phyloP scores from a whole-genome alignment of 2,329 filamentous ascomycete species.

The Lanzia echinophila region DNA sequence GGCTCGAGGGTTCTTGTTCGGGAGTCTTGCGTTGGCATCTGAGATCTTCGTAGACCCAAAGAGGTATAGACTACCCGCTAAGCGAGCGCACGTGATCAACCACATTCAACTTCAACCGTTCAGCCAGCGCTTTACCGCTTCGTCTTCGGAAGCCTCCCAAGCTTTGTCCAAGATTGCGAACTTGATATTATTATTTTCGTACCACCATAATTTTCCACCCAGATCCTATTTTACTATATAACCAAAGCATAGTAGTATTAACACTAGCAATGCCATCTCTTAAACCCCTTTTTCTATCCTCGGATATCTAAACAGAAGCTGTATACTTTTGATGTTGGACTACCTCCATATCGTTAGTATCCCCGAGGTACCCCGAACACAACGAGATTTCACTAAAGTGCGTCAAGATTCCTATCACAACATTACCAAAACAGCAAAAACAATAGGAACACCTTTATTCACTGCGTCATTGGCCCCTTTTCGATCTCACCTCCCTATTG shows the following conservation, averaged over 20 bases:
- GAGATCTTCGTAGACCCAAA: background rate
- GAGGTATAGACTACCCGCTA: constrained; percentile 7
- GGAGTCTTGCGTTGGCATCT: constrained; percentile 3
- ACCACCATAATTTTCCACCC: background rate
- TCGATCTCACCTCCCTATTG: background rate
- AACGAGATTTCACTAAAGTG: background rate
- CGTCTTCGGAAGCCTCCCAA: background rate
- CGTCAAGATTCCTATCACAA: background rate
- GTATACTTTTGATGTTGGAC: background rate
- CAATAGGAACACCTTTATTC: background rate
- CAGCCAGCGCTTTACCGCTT: constrained; percentile 1
- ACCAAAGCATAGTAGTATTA: background rate
- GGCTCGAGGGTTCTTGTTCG: constrained; percentile 1
- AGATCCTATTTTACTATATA: background rate
- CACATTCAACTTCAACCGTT: constrained; percentile 4
- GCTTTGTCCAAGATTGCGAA: background rate
- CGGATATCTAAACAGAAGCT: background rate
- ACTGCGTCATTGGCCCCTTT: background rate
- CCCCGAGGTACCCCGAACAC: background rate
- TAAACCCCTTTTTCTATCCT: background rate
- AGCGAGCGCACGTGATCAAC: constrained; percentile 1
- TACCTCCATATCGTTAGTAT: background rate
- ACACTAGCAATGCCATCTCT: no score
- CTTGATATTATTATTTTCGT: background rate
- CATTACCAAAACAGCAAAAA: background rate